phyloP scores from a whole-genome alignment of 768 basidiomycete genomes.

The Dacryopinax spathularia region DNA sequence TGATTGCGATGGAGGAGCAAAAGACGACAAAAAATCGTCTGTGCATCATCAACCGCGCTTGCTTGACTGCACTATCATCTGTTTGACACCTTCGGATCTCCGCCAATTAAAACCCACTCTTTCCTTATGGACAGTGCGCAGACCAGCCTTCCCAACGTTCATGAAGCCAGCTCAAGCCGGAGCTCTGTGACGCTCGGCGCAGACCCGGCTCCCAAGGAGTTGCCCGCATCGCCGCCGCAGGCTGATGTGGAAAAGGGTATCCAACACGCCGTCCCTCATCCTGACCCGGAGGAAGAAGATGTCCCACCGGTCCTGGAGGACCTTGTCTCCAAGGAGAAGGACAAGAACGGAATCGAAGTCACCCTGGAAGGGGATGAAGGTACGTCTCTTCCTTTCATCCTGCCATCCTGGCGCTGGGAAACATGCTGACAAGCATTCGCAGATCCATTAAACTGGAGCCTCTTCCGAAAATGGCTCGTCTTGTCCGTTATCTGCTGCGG shows the following conservation, averaged over 20 bases:
- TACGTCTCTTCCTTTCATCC: neutral
- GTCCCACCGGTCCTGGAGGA: neutral
- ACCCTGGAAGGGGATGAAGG: neutral
- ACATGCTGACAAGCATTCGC: neutral
- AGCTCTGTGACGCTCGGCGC: no score
- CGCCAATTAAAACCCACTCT: no score
- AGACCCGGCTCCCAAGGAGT: neutral
- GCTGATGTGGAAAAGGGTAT: neutral
- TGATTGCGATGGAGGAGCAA: no score
- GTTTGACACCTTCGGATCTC: no score
- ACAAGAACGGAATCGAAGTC: neutral
- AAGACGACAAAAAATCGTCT: no score
- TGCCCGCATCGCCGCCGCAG: neutral
- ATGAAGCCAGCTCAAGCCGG: no score
- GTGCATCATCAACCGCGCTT: no score
- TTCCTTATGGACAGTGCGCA: no score
- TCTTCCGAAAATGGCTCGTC: conserved; percentile 17
- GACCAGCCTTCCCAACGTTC: no score
- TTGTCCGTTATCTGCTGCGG: conserved; percentile 15
- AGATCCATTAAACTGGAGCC: conserved; percentile 11
- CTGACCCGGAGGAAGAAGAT: neutral
- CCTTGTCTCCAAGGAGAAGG: neutral
- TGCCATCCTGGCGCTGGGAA: no score
- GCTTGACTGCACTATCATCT: no score
- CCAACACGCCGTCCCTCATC: neutral